Evolutionary conservation across 116 monocot species (phyloP), one percentile per base, ranked within the genome.

Genomic region (Trichopus zeylanicus): DNA sequence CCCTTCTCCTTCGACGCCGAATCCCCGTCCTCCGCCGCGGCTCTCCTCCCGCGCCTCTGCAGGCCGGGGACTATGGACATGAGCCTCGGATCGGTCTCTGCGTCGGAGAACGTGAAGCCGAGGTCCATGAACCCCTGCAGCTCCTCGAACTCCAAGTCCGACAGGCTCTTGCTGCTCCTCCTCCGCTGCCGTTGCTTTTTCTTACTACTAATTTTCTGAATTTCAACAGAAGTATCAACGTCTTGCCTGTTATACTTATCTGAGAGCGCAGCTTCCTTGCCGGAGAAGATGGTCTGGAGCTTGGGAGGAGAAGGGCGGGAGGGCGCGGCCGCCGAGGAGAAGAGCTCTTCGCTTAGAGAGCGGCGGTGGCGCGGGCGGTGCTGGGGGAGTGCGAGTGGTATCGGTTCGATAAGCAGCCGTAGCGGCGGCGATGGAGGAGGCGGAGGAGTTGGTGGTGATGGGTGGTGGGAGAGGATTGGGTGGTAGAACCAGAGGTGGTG

Each of bases 141-240:
- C 69, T 90, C 90, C 71, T 90, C 82, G 66, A 90, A 79, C 63
- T 90, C 85, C 59, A 85, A 62, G 30, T 90, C 79, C 46, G 90
- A 76, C 59, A 85, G 24, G 74, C 90, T 90, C 72, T 67, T 75
- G 37, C 64, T 70, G 6, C 39, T 53, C 34, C 35, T 33, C 56
- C 35, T 57, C 47, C 59, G 38, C 64, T 26, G 30, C 34, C 7
- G 7, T n/a, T n/a, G n/a, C 34, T 35, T 24, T 28, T 67, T 49
- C 46, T 48, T n/a, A n/a, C 29, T 12, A 47, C 63, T 20, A 8
- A 22, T 13, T n/a, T 42, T 42, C 42, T 42, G 13, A n/a, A 42
- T 42, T 13, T 42, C 32, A 7, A 5, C 19, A 5, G 29, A 10
- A 2, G 49, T 8, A 9, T 20, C 21, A n/a, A n/a, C n/a, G n/a